phyloP scores from a whole-genome alignment of 129 eudicot genomes.

The Artemisia annua region DNA sequence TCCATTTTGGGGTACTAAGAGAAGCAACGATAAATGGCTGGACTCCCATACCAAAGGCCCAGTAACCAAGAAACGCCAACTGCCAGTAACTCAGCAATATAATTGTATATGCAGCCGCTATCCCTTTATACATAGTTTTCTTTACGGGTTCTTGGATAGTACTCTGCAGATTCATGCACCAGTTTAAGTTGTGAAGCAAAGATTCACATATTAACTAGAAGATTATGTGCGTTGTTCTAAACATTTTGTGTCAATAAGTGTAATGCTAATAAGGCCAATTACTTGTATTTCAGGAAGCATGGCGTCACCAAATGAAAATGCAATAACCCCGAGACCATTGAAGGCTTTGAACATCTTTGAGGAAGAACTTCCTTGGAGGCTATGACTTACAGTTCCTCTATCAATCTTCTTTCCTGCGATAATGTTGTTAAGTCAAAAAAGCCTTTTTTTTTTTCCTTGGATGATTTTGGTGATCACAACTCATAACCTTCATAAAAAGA shows the following conservation, averaged over 20 bases:
- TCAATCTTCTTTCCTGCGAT: conserved; percentile 51
- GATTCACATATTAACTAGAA: background rate
- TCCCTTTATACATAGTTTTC: conserved; percentile 60
- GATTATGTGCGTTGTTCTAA: background rate
- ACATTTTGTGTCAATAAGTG: background rate
- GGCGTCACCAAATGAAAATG: conserved; percentile 67
- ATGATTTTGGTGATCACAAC: background rate
- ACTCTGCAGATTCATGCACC: conserved; percentile 31
- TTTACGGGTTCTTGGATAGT: conserved; percentile 51
- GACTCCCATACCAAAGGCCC: conserved; percentile 53
- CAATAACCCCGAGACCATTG: conserved; percentile 56
- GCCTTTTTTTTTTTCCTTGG: background rate
- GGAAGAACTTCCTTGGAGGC: conserved; percentile 46
- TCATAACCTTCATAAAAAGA: background rate
- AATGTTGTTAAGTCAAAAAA: background rate
- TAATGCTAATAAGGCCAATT: conserved; percentile 5
- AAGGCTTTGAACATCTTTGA: conserved; percentile 56
- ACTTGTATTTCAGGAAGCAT: conserved; percentile 75
- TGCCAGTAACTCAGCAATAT: conserved; percentile 54
- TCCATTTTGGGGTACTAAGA: conserved; percentile 49
- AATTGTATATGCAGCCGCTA: conserved; percentile 48
- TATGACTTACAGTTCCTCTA: conserved; percentile 42
- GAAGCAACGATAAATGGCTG: conserved; percentile 58
- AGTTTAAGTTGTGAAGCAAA: conserved; percentile 11
- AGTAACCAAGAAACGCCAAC: conserved; percentile 48